phyloP scores from a whole-genome alignment of 2,329 filamentous ascomycete genomes.

The Chaetothyriales sp. region DNA sequence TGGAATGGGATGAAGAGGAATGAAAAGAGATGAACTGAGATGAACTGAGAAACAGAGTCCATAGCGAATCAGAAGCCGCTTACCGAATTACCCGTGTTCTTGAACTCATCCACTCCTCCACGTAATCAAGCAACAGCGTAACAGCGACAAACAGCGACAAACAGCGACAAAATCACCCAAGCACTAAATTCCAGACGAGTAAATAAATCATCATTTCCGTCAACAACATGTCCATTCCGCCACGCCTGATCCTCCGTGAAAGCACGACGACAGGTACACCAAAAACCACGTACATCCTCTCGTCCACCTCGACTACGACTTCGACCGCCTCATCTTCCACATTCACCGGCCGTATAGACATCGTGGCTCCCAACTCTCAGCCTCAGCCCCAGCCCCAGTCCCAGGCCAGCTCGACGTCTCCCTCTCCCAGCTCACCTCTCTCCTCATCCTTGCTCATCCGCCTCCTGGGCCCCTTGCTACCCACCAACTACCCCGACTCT shows the following conservation, averaged over 20 bases:
- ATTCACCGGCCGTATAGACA: neutral
- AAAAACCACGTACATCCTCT: neutral
- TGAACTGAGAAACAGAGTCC: neutral
- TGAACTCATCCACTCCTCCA: neutral
- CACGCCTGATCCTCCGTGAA: neutral
- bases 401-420: neutral
- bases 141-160: no score
- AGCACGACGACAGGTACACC: neutral
- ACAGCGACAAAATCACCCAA: no score
- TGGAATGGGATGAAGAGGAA: neutral
- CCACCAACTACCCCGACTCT: constrained; percentile 74
- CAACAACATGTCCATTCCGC: neutral
- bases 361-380: neutral
- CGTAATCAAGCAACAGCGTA: neutral
- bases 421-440: neutral
- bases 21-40: no score
- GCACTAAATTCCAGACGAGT: neutral
- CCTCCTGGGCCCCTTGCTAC: constrained; percentile 62
- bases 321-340: neutral
- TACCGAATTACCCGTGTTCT: neutral
- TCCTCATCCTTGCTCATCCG: constrained; percentile 3
- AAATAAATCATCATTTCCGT: neutral
- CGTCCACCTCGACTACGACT: neutral
- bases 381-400: neutral
- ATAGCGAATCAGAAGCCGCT: neutral